A percentile compares a stretch with the other conserved stretches of the same genome.
Conservation (phyloP, 2,329 filamentous ascomycete species). For the Fusarium coicis region DNA sequence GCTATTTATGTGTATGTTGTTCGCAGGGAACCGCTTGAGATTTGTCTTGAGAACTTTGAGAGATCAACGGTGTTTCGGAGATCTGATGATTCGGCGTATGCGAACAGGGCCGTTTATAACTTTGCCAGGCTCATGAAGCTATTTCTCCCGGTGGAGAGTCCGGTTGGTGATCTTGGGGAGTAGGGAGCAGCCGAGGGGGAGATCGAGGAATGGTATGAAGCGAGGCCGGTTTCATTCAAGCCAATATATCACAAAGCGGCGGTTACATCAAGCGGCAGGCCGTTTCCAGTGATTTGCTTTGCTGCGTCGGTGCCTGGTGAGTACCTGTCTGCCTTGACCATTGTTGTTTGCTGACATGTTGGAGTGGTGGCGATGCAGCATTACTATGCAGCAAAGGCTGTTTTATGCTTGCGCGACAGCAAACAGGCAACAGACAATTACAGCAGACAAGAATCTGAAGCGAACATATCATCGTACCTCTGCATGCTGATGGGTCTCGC, state of each 20-base stretch:
- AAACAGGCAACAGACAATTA: fast-evolving
- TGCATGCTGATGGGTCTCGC: slow-evolving; percentile 5
- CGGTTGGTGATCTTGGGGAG: fast-evolving
- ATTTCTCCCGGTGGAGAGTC: fast-evolving
- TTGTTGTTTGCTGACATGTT: fast-evolving
- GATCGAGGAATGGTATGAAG: background rate
- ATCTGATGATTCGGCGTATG: background rate
- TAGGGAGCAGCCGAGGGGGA: background rate
- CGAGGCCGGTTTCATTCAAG: background rate
- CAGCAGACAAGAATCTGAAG: background rate
- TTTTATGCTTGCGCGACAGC: background rate
- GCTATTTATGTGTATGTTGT: background rate
- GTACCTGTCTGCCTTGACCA: fast-evolving
- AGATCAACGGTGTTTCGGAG: background rate
- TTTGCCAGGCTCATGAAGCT: background rate
- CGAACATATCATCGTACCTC: background rate
- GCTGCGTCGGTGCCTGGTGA: background rate
- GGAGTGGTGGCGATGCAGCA: slow-evolving; percentile 2
- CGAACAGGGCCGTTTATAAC: background rate
- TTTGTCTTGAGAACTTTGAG: background rate
- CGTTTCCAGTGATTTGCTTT: background rate
- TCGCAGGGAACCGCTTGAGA: background rate
- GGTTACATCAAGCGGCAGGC: fast-evolving
- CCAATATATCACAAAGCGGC: background rate
- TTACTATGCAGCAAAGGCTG: slow-evolving; percentile 4